phyloP scores from a whole-genome alignment of 78 protist genomes.

The Dictyostelium discoideum region DNA sequence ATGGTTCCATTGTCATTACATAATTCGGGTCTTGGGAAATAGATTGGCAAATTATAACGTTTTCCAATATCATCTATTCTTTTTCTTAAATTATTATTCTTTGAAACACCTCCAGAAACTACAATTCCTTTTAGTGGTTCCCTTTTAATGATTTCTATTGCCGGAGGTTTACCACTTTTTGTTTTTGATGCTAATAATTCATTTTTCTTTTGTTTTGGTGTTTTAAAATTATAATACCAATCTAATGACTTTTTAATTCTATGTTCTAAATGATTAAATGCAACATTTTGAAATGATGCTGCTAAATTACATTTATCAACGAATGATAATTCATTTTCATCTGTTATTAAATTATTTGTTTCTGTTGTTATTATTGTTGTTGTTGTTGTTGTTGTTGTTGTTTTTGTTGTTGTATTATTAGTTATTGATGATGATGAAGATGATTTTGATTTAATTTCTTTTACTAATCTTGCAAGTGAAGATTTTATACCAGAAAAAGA shows the following conservation, averaged over 20 bases:
- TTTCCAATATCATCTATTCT: neutral
- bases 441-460: neutral
- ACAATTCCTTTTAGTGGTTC: conserved; percentile 48
- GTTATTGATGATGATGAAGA: neutral
- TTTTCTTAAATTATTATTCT: conserved; percentile 56
- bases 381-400: too few relatives aligned
- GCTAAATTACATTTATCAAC: conserved; percentile 58
- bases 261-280: conserved; percentile 69
- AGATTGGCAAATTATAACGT: neutral
- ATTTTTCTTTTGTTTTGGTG: neutral
- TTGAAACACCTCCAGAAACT: conserved; percentile 88
- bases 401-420: too few relatives aligned
- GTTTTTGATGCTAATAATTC: neutral
- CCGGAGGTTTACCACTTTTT: neutral
- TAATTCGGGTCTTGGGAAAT: conserved; percentile 70
- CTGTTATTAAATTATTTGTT: neutral
- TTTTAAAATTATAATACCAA: conserved; percentile 29
- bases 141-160: neutral
- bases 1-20: conserved; percentile 93
- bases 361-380: neutral
- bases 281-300: conserved; percentile 83
- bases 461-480: neutral
- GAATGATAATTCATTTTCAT: neutral
- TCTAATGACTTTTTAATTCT: conserved; percentile 46
- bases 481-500: conserved; percentile 82